These are phyloP conservation scores for Triadica sebifera DNA, from an alignment of 345 rosid genomes.

Conservation along the genomic window DNA sequence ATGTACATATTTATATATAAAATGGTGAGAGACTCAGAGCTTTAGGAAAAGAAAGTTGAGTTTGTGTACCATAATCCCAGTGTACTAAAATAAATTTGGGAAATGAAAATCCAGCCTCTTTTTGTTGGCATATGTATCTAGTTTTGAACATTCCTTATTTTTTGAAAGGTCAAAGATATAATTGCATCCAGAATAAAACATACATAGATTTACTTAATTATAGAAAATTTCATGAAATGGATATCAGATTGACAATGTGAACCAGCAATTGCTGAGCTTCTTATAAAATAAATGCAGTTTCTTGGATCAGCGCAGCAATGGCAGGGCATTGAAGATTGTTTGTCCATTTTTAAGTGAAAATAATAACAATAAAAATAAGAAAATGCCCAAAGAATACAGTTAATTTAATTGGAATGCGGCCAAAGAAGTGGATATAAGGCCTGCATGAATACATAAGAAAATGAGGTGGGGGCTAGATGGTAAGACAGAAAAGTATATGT, in stretches of 20 bases:
- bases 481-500: constrained; percentile 8
- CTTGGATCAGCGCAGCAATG: not conserved
- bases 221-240: too few relatives aligned
- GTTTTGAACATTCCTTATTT: not conserved
- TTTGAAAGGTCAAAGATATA: constrained; percentile 1
- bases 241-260: not conserved
- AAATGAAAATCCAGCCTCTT: constrained; percentile 24
- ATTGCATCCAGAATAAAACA: not conserved
- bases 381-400: constrained; percentile 1
- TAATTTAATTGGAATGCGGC: constrained; percentile 16
- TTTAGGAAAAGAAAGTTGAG: constrained; percentile 23
- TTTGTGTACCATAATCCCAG: constrained; percentile 40
- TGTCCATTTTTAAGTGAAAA: constrained; percentile 12
- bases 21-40: constrained; percentile 29
- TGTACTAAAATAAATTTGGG: constrained; percentile 48
- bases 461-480: not conserved
- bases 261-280: not conserved
- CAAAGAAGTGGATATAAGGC: not conserved
- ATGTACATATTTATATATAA: constrained; percentile 40
- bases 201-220: not conserved
- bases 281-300: constrained; percentile 6
- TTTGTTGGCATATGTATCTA: constrained; percentile 2
- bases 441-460: not conserved
- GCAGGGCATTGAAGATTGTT: constrained; percentile 1
- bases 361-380: not conserved